Percentiles rank a stretch among this genome's conserved stretches.
Conservation (phyloP, 116 monocot species). For the Zostera marina region DNA sequence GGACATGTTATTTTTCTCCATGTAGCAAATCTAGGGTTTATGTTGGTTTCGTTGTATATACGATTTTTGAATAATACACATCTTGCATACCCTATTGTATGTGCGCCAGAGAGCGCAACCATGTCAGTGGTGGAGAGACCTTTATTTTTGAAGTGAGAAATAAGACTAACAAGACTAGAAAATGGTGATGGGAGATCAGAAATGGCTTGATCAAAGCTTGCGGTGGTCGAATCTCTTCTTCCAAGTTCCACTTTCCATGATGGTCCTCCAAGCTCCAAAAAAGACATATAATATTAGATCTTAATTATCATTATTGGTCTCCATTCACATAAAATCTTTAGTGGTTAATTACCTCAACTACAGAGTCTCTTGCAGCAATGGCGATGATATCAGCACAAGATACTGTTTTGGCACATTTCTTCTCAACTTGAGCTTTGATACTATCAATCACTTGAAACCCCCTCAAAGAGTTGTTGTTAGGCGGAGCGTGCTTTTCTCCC, state of each 20-base stretch:
- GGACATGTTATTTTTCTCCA: constrained; percentile 36
- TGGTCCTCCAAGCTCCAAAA: constrained; percentile 40
- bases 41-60: constrained; percentile 60
- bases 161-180: constrained; percentile 31
- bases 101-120: constrained; percentile 46
- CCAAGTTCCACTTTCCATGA: constrained; percentile 43
- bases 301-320: background rate
- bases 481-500: constrained; percentile 31
- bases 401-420: constrained; percentile 21
- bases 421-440: constrained; percentile 32
- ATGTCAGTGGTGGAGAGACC: constrained; percentile 60
- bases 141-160: constrained; percentile 37
- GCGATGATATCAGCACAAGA: constrained; percentile 51
- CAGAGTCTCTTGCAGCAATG: constrained; percentile 28
- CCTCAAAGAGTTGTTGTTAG: constrained; percentile 30
- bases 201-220: constrained; percentile 38
- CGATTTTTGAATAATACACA: constrained; percentile 35
- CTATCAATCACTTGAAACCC: constrained; percentile 37
- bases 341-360: constrained; percentile 19
- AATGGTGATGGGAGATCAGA: constrained; percentile 34
- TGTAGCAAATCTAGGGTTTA: constrained; percentile 28
- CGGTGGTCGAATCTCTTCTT: constrained; percentile 42
- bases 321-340: background rate
- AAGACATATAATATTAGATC: too few species aligned
- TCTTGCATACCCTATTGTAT: constrained; percentile 62